Conservation (phyloP, 768 basidiomycete genomes). For the Calocera viscosa region DNA sequence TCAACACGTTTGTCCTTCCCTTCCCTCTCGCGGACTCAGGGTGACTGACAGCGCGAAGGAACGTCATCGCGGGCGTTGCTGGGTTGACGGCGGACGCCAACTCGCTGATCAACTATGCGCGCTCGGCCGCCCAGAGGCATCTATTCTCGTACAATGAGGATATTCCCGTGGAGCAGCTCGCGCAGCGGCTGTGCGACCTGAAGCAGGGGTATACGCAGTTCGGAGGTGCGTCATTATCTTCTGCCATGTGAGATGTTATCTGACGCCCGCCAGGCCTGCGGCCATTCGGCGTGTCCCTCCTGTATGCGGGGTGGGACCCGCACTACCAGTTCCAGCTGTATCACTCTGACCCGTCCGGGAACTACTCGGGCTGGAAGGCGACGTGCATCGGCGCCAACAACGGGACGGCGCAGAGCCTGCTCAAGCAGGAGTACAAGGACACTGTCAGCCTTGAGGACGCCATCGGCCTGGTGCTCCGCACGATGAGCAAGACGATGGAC, state of each 20-base stretch:
- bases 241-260: slow-evolving; percentile 8
- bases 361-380: slow-evolving; percentile 96
- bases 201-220: slow-evolving; percentile 98
- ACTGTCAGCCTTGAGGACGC: slow-evolving; percentile 84
- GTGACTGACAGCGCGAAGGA: slow-evolving; percentile 37
- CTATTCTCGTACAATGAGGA: slow-evolving; percentile 88
- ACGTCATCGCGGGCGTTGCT: slow-evolving; percentile 89
- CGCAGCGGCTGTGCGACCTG: slow-evolving; percentile 86
- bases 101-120: slow-evolving; percentile 88
- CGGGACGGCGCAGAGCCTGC: slow-evolving; percentile 82
- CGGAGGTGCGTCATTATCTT: slow-evolving; percentile 49
- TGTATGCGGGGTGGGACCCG: slow-evolving; percentile 94
- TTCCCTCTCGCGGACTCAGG: neutral
- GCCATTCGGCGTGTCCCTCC: slow-evolving; percentile 92
- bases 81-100: slow-evolving; percentile 96
- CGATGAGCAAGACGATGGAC: slow-evolving; percentile 99
- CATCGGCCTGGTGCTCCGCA: slow-evolving; percentile 77
- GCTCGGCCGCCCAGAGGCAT: slow-evolving; percentile 81
- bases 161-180: slow-evolving; percentile 92
- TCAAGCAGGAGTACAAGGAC: slow-evolving; percentile 99
- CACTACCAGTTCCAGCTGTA: slow-evolving; percentile 96
- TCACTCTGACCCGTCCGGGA: slow-evolving; percentile 95
- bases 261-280: slow-evolving; percentile 56
- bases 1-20: slow-evolving; percentile 46
- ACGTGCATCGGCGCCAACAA: slow-evolving; percentile 99